These are phyloP conservation scores for Candida krabiensis DNA, from an alignment of 805 yeast species.

Conservation along the genomic window DNA sequence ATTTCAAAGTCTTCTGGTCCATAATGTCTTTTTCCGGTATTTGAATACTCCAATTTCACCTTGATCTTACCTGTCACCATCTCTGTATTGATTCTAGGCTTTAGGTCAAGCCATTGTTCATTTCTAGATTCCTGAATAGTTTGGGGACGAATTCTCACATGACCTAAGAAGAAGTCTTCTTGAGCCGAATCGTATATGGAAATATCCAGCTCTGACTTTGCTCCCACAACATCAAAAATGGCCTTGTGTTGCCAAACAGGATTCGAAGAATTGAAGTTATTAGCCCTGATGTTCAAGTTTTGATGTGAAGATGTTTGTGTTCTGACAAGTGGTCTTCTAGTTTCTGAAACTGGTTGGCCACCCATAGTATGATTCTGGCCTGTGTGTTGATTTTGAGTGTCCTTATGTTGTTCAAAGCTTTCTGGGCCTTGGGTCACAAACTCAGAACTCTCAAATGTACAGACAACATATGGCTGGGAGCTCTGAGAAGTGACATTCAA, in stretches of 20 bases:
- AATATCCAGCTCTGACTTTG: slow-evolving; percentile 79
- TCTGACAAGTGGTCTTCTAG: slow-evolving; percentile 28
- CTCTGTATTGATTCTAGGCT: slow-evolving; percentile 74
- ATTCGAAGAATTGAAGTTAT: slow-evolving; percentile 42
- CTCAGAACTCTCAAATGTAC: slow-evolving; percentile 90
- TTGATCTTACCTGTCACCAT: slow-evolving; percentile 75
- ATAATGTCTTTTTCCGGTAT: slow-evolving; percentile 69
- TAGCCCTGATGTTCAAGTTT: slow-evolving; percentile 22
- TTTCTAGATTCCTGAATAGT: slow-evolving; percentile 43
- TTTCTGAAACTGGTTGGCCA: slow-evolving; percentile 11
- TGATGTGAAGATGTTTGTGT: slow-evolving; percentile 29
- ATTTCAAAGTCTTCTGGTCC: slow-evolving; percentile 97
- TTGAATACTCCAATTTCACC: slow-evolving; percentile 70
- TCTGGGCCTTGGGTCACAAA: slow-evolving; percentile 82
- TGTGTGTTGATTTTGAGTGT: slow-evolving; percentile 6
- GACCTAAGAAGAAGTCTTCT: slow-evolving; percentile 86
- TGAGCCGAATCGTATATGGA: slow-evolving; percentile 86
- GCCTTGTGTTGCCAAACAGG: slow-evolving; percentile 95
- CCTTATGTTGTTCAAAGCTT: slow-evolving; percentile 31
- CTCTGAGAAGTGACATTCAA: slow-evolving; percentile 52
- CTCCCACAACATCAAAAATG: slow-evolving; percentile 85
- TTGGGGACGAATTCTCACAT: slow-evolving; percentile 69
- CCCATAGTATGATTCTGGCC: slow-evolving; percentile 3
- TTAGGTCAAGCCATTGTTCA: slow-evolving; percentile 73
- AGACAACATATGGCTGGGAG: slow-evolving; percentile 84